Percentiles rank a stretch among this genome's conserved stretches.
Evolutionary conservation across 352 stramenopile species (phyloP).

Genomic region (Pythium scleroteichum): DNA sequence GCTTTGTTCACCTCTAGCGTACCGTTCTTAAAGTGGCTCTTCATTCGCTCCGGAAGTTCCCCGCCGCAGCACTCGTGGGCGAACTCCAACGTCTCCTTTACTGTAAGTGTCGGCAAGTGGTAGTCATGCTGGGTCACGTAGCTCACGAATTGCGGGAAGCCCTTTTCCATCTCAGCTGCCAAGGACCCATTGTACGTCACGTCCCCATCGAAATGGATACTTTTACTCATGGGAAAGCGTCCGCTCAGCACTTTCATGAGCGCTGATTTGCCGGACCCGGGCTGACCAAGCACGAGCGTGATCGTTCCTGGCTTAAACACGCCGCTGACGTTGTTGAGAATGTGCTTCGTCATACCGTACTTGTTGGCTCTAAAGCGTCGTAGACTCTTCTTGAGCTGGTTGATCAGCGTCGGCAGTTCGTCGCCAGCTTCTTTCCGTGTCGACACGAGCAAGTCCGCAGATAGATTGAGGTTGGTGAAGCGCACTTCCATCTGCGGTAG

Average conservation of each 20-base stretch:
- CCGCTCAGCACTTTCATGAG: slow-evolving; percentile 56
- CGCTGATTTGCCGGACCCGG: slow-evolving; percentile 47
- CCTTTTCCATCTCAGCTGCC: slow-evolving; percentile 30
- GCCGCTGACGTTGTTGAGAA: slow-evolving; percentile 30
- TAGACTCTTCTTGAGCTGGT: too few species aligned
- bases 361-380: too few species aligned
- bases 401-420: too few species aligned
- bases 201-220: slow-evolving; percentile 37
- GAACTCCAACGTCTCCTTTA: slow-evolving; percentile 55
- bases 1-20: slow-evolving; percentile 41
- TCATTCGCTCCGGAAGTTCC: slow-evolving; percentile 30
- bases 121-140: slow-evolving; percentile 50
- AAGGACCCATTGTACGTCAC: slow-evolving; percentile 48
- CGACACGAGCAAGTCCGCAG: slow-evolving; percentile 22
- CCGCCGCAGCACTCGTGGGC: slow-evolving; percentile 50
- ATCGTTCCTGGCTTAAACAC: slow-evolving; percentile 46
- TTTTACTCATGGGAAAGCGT: slow-evolving; percentile 43
- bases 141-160: slow-evolving; percentile 43
- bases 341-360: neutral
- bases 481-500: slow-evolving; percentile 60
- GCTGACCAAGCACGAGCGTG: slow-evolving; percentile 57
- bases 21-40: too few species aligned
- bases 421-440: too few species aligned
- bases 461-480: slow-evolving; percentile 44
- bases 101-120: slow-evolving; percentile 47